Evolutionary conservation across 164 flowering plant species (phyloP), one percentile per base, ranked within the genome.

Genomic region (grape (Vitis vinifera)): DNA sequence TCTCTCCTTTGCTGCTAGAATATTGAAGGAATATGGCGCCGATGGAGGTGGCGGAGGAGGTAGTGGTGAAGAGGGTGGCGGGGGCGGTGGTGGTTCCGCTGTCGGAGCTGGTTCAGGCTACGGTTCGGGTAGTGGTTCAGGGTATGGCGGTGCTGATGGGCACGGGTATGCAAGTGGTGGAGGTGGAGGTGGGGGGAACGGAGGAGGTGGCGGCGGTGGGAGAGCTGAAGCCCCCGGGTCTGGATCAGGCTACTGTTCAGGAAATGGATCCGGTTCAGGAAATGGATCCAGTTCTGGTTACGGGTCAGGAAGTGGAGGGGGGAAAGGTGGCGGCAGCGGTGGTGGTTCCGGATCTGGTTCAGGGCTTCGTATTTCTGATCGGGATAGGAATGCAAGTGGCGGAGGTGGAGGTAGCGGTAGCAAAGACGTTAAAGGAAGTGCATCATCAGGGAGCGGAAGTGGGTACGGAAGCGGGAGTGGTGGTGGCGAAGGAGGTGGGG

Each of bases 1-100:
- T 23, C 15, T 74, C 6, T 30, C 65, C 44, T 56, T 80, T 69
- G 83, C 80, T 44, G 78, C 76, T 15, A 80, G 83, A 69, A 17
- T 37, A 9, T 11, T 29, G 2, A 63, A 37, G 57, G 63, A 31
- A 31, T 31, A 4, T 31, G 44, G 44, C 8, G 44, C 6, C 15
- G 2, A 11, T 55, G 6, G 73, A 8, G 12, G 16, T 37, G 62
- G 47, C 13, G 72, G 69, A 0, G 48, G 23, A 7, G 72, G 77
- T 9, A 48, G 77, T 30, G 74, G 71, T 12, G 59, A 65, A 29
- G 75, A 68, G 11, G 78, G 77, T 0, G 71, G 73, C 1, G 72
- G 65, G 1, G 71, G 75, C 4, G 71, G 65, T 0, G 66, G 78
- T 4, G 69, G 75, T 11, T 67, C 69, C 0, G 73, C 70, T 10